A percentile compares a stretch with the other conserved stretches of the same genome.
Evolutionary conservation across 257 asterid genomes (phyloP).

Genomic region (Gardenia jasminoides): DNA sequence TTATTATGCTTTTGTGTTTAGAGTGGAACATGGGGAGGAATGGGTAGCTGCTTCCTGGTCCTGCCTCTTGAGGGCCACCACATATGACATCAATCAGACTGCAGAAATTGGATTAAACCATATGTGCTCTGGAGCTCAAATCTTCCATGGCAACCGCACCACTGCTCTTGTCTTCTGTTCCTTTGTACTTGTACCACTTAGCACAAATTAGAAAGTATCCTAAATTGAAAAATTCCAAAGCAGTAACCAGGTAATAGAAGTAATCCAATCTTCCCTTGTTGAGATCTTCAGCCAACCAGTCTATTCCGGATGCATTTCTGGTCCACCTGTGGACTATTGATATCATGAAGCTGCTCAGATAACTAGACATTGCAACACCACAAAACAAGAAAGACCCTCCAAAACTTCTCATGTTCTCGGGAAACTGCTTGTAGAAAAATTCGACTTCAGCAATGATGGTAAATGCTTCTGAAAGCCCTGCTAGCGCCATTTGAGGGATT

Average conservation of each 20-base stretch:
- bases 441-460: conserved; percentile 15
- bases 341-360: conserved; percentile 29
- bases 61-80: no score
- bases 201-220: conserved; percentile 22
- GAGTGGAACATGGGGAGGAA: no score
- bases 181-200: conserved; percentile 36
- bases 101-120: no score
- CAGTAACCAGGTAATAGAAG: conserved; percentile 30
- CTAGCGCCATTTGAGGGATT: conserved; percentile 29
- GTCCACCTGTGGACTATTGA: conserved; percentile 30
- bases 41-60: no score
- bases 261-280: conserved; percentile 33
- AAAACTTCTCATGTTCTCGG: conserved; percentile 13
- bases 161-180: conserved; percentile 5
- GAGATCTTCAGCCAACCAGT: conserved; percentile 35
- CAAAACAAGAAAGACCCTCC: conserved; percentile 34
- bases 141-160: background rate
- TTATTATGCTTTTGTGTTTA: no score
- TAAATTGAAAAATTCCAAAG: conserved; percentile 15
- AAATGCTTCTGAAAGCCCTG: conserved; percentile 32
- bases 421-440: background rate
- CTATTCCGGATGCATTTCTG: conserved; percentile 13
- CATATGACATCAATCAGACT: no score
- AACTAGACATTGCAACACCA: conserved; percentile 26
- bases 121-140: no score